phyloP scores from a whole-genome alignment of 2,329 filamentous ascomycete genomes.

The Furcasterigmium furcatum region DNA sequence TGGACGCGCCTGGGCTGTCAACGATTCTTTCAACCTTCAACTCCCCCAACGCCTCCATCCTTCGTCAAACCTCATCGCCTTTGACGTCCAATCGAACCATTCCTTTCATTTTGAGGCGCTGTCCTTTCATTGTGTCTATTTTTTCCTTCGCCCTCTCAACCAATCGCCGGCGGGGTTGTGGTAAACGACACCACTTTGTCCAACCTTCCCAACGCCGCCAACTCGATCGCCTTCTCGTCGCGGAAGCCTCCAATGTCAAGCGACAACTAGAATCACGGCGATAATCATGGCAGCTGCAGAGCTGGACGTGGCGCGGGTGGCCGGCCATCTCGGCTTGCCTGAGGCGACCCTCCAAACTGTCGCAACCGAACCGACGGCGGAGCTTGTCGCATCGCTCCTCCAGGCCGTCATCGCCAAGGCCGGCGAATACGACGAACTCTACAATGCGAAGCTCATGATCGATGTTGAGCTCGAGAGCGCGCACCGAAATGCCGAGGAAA shows the following conservation, averaged over 20 bases:
- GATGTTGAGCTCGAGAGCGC: conserved; percentile 94
- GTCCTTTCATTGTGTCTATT: background rate
- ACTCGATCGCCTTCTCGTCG: background rate
- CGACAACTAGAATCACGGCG: background rate
- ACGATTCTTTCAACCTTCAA: background rate
- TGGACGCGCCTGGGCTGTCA: background rate
- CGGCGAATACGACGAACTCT: conserved; percentile 76
- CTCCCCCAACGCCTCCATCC: background rate
- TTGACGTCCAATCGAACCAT: background rate
- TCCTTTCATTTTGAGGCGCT: background rate
- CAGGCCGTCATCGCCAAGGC: conserved; percentile 74
- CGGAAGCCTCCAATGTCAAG: background rate
- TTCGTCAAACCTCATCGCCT: background rate
- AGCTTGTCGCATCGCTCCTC: conserved; percentile 74
- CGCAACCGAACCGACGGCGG: conserved; percentile 67
- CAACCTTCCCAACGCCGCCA: background rate
- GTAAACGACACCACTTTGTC: background rate
- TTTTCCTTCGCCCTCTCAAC: background rate
- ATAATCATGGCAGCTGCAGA: conserved; percentile 37
- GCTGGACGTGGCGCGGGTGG: conserved; percentile 70
- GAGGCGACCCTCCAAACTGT: conserved; percentile 59
- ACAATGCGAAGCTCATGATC: conserved; percentile 81
- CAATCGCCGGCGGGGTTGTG: background rate
- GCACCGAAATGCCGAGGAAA: conserved; percentile 77
- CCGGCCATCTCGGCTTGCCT: conserved; percentile 67